phyloP scores from a whole-genome alignment of 164 flowering plant species.

The Nymphaea colorata region DNA sequence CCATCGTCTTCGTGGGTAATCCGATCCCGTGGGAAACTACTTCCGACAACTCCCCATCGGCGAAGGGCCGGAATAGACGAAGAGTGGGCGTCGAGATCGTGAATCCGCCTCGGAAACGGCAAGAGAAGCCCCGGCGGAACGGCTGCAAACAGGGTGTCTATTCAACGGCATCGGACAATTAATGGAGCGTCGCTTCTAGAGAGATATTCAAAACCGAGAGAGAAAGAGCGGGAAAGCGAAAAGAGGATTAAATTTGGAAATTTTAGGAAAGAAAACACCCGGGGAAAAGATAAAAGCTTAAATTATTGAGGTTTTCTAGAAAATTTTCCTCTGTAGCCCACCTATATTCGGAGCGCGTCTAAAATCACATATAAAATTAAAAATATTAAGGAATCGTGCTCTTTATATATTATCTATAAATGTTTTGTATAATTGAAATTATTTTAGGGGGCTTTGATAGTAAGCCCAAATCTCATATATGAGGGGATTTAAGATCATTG shows the following conservation, averaged over 20 bases:
- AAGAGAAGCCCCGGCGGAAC: not conserved
- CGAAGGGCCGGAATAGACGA: not conserved
- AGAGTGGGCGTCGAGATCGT: not conserved
- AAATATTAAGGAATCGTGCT: too few relatives aligned
- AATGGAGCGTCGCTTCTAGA: not conserved
- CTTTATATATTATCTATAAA: too few relatives aligned
- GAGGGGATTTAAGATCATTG: too few relatives aligned
- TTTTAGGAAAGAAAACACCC: not conserved
- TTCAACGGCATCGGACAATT: not conserved
- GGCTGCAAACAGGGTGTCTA: not conserved
- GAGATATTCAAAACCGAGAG: not conserved
- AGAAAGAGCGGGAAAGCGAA: not conserved
- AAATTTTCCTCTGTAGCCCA: too few relatives aligned
- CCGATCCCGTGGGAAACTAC: not conserved
- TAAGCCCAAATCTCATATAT: too few relatives aligned
- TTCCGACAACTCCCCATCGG: not conserved
- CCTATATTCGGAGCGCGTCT: too few relatives aligned
- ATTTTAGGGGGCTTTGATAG: too few relatives aligned
- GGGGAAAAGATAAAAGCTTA: not conserved
- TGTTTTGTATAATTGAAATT: too few relatives aligned
- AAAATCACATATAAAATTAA: too few relatives aligned
- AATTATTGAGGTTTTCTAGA: not conserved
- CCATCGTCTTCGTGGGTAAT: not conserved
- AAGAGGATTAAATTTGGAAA: not conserved
- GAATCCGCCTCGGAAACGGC: not conserved